Percentiles rank a stretch among this genome's conserved stretches.
Conservation (phyloP, 306 rosid species). For the Potentilla sterilis region DNA sequence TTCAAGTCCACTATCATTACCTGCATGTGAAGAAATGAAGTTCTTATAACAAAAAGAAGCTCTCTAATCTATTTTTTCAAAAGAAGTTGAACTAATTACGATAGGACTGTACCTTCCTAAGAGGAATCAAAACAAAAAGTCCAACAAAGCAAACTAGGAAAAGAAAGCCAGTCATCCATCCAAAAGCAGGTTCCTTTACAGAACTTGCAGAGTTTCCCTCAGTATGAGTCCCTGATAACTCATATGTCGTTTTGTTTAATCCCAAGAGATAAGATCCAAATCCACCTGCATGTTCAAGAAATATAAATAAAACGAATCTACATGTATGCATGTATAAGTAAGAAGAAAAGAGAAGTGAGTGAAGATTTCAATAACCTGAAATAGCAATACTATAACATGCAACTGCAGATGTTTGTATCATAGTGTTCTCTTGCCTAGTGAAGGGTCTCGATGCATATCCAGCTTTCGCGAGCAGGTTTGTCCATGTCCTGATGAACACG, state of each 20-base stretch:
- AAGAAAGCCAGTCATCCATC: conserved; percentile 84
- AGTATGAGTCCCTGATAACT: conserved; percentile 60
- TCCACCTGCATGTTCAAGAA: conserved; percentile 50
- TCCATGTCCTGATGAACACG: conserved; percentile 68
- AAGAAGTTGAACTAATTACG: background rate
- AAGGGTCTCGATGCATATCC: conserved; percentile 75
- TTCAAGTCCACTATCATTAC: conserved; percentile 88
- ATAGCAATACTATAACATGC: conserved; percentile 87
- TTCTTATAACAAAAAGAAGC: background rate
- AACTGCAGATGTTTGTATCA: conserved; percentile 85
- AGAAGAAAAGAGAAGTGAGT: background rate
- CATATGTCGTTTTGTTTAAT: conserved; percentile 69
- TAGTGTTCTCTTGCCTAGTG: conserved; percentile 87
- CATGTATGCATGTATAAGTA: background rate
- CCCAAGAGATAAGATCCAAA: conserved; percentile 88
- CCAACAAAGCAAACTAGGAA: conserved; percentile 93
- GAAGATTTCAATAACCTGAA: conserved; percentile 48
- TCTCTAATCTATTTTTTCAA: background rate
- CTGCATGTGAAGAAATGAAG: conserved; percentile 34
- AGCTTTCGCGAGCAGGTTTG: conserved; percentile 47
- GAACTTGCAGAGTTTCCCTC: conserved; percentile 57
- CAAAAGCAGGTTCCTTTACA: conserved; percentile 77
- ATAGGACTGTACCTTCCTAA: conserved; percentile 59
- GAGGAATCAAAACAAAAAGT: conserved; percentile 85
- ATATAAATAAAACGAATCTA: background rate